Evolutionary conservation across 2,329 filamentous ascomycete genomes (phyloP).

Genomic region (Penicillium sclerotigenum): DNA sequence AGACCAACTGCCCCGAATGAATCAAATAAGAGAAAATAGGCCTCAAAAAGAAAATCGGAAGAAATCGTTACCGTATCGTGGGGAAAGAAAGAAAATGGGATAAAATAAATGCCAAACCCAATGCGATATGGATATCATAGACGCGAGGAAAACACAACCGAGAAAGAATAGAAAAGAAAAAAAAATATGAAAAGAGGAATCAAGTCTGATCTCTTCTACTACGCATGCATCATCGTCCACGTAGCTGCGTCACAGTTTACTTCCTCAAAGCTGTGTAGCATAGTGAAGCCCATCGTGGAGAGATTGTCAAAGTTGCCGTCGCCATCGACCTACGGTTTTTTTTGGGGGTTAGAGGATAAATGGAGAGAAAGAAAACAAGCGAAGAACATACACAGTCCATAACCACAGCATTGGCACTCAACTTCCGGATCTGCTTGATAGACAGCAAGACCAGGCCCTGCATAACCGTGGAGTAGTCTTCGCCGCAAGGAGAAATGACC

Average conservation of each 20-base stretch:
- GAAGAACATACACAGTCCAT: conserved; percentile 69
- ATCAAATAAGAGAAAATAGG: background rate
- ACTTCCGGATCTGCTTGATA: conserved; percentile 75
- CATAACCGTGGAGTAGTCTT: conserved; percentile 67
- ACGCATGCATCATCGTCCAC: conserved; percentile 55
- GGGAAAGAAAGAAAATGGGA: background rate
- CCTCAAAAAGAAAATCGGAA: background rate
- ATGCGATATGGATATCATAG: conserved; percentile 27
- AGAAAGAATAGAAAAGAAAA: conserved; percentile 4
- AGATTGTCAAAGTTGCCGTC: conserved; percentile 72
- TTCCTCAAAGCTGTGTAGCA: conserved; percentile 78
- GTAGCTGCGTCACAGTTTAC: conserved; percentile 66
- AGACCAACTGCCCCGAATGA: background rate
- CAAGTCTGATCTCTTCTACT: conserved; percentile 15
- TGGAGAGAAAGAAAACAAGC: background rate
- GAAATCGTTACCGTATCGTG: background rate
- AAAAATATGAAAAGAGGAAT: background rate
- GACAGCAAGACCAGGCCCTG: conserved; percentile 79
- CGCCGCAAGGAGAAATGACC: conserved; percentile 66
- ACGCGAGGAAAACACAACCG: conserved; percentile 1
- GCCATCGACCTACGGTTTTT: conserved; percentile 62
- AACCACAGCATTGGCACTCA: conserved; percentile 69
- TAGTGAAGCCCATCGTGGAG: conserved; percentile 74
- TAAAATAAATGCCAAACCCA: conserved; percentile 6
- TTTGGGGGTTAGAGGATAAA: conserved; percentile 21